Base-by-base conservation (phyloP, 2,329 filamentous ascomycete species). In the Calonectria henricotiae region DNA sequence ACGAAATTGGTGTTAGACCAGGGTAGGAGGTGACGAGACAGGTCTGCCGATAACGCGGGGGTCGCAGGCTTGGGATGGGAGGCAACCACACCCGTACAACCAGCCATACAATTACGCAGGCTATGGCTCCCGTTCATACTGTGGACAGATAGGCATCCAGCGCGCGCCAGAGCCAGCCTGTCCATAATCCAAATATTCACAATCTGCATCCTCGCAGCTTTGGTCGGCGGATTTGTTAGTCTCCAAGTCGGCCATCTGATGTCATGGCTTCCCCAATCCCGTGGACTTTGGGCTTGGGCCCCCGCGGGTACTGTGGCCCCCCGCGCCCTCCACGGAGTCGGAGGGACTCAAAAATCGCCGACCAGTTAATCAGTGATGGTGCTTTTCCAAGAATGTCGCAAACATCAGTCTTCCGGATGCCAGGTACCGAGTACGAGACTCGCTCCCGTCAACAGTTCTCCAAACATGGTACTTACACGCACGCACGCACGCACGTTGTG, bases 51-150 rank as follows among this genome's bases (percentile, higher is more conserved):
- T 32, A 43, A 58, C 54, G 51, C 39, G 12, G 58, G 65, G 44
- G 46, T 27, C 49, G 43, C 60, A 58, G n/a, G 23, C 5, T 68
- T 55, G 46, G 37, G 51, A 65, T 47, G 32, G 35, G 44, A 63
- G 51, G 32, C 51, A 58, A 58, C 51, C 44, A 35, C 65, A 67
- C 58, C 49, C 51, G 13, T 20, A 15, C 46, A 41, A 20, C 46
- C 46, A 51, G 46, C n/a, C 44, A 25, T 47, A 30, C 30, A 55
- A 72, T 76, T 74, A 76, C 70, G 73, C 75, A 77, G 74, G 71
- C 70, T 73, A 62, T 73, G 75, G 74, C 72, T 77, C 74, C 67
- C 70, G 13, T 46, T 35, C 49, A 49, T 62, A 12, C 41, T 27
- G n/a, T 43, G 17, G 27, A 15, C 35, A 58, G 37, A 39, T 25